These are phyloP conservation scores for Xylariaceae sp. DNA, from an alignment of 2,329 filamentous ascomycete genomes.

Conservation along the genomic window DNA sequence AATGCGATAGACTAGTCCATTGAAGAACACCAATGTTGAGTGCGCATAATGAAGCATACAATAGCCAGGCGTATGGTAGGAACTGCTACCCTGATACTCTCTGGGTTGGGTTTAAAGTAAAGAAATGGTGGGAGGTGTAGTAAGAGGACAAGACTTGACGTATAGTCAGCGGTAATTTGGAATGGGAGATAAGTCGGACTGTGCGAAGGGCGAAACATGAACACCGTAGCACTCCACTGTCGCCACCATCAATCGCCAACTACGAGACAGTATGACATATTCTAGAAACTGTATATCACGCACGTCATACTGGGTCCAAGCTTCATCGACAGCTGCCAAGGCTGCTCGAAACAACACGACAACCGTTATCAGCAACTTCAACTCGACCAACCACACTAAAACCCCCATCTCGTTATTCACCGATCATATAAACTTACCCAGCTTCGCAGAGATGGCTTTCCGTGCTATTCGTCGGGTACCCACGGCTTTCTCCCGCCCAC, in stretches of 20 bases:
- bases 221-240: background rate
- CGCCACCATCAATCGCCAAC: background rate
- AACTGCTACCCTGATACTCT: too few relatives aligned
- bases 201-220: background rate
- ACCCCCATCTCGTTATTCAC: background rate
- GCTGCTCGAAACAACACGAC: background rate
- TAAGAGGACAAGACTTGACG: too few relatives aligned
- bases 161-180: constrained; percentile 13
- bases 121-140: too few relatives aligned
- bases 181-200: constrained; percentile 8
- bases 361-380: background rate
- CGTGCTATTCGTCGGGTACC: constrained; percentile 33
- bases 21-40: too few relatives aligned
- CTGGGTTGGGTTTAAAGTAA: too few relatives aligned
- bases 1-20: too few relatives aligned
- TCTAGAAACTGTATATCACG: constrained; percentile 2
- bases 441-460: constrained; percentile 33
- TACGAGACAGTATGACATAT: background rate
- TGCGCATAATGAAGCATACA: too few relatives aligned
- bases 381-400: background rate
- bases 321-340: background rate
- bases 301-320: constrained; percentile 12
- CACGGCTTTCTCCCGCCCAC: constrained; percentile 15
- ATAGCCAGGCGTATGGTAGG: too few relatives aligned
- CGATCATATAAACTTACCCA: background rate